Base-by-base conservation (phyloP, 306 rosid species). In the Cicer bijugum region DNA sequence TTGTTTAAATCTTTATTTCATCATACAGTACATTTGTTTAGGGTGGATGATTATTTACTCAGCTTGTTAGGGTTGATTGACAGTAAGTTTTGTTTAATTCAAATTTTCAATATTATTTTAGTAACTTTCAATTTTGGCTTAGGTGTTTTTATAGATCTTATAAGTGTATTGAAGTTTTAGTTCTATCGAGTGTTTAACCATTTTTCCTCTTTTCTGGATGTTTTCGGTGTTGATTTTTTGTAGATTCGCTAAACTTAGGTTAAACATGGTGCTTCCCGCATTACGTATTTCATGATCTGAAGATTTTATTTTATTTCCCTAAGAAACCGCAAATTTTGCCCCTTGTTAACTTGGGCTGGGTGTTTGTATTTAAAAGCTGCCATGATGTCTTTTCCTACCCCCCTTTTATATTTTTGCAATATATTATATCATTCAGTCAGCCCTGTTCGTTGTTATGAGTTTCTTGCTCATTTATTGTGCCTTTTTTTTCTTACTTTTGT, bases 11-110 rank as follows among this genome's bases (percentile, higher is more conserved):
- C 23, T 68, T 4, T 39, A 17, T 45, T 38, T 75, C 51, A 12
- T 35, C 58, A 4, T 20, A 45, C 33, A 6, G 52, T 43, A 67
- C 15, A 74, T 53, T 51, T 52, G 16, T 28, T 55, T 62, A 9
- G 60, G 60, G 45, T 50, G 63, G 57, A 35, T 58, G 33, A 9
- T 63, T 69, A 23, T 69, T 39, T 59, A 9, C 39, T 37, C 46
- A 35, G 80, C 69, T 67, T 51, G 40, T 59, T 42, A 23, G 79
- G 43, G 69, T 59, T 80, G 56, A 37, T 58, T 80, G 64, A 15
- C 15, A 42, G n/a, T 2, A 9, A 8, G n/a, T 79, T 61, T 55
- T 20, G 51, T 52, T 65, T 14, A 40, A 40, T 75, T 71, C 51
- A 9, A 16, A 9, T 2, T 16, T 63, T 40, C 37, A 46, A 52